phyloP scores from a whole-genome alignment of 805 yeast genomes.

The Saccharomycopsis olivae region DNA sequence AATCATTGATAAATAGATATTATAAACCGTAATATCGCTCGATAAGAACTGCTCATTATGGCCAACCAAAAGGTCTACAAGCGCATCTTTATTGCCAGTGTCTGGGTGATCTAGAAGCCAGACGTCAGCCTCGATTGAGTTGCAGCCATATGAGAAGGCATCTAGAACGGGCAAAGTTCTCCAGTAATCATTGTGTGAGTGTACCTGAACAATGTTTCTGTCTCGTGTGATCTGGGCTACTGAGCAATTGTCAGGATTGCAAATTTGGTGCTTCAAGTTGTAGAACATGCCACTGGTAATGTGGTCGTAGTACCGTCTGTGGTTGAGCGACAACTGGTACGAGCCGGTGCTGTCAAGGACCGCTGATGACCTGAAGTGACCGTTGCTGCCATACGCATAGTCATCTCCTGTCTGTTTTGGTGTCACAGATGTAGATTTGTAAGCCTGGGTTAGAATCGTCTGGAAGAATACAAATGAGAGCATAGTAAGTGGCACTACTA shows the following conservation, averaged over 20 bases:
- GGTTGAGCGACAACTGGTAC: constrained; percentile 1
- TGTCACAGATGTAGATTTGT: background rate
- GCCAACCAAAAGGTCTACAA: constrained; percentile 8
- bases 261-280: constrained; percentile 4
- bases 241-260: constrained; percentile 14
- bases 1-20: constrained; percentile 41
- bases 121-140: constrained; percentile 57
- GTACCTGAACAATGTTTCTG: constrained; percentile 30
- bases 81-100: too few relatives aligned
- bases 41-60: constrained; percentile 19
- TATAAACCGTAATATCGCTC: constrained; percentile 2
- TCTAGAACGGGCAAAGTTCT: constrained; percentile 45
- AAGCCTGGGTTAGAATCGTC: background rate
- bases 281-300: constrained; percentile 1
- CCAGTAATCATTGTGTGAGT: constrained; percentile 68
- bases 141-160: constrained; percentile 41
- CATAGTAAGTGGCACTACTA: background rate
- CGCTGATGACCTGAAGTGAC: too few relatives aligned
- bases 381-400: too few relatives aligned
- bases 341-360: background rate
- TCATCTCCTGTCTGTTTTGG: too few relatives aligned
- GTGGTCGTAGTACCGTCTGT: constrained; percentile 1
- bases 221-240: constrained; percentile 21
- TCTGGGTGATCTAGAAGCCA: constrained; percentile 31
- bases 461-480: background rate